Conservation (phyloP, 768 basidiomycete genomes). For the Panus rudis region DNA sequence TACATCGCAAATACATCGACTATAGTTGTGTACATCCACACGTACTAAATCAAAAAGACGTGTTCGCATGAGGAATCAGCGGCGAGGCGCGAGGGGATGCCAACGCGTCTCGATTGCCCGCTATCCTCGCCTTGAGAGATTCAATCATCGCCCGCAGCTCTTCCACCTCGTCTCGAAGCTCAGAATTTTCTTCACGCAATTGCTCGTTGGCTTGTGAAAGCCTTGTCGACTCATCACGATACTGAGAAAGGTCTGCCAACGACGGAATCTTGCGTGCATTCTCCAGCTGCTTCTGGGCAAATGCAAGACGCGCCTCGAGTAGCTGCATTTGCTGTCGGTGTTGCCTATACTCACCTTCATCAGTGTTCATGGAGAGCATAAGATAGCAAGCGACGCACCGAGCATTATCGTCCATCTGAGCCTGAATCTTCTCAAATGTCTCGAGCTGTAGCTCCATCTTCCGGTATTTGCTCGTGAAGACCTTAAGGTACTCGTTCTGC, state of each 20-base stretch:
- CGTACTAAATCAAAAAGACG: not conserved
- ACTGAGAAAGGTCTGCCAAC: conserved; percentile 4
- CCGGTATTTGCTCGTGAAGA: conserved; percentile 49
- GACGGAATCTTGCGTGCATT: conserved; percentile 19
- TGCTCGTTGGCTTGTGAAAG: conserved; percentile 44
- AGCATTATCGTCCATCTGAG: conserved; percentile 48
- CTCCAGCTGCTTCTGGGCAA: conserved; percentile 37
- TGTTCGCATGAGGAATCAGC: conserved; percentile 6
- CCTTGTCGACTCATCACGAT: conserved; percentile 32
- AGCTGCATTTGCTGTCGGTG: conserved; percentile 56
- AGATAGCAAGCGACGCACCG: conserved; percentile 37
- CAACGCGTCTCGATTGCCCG: conserved; percentile 32
- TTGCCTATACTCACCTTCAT: conserved; percentile 29
- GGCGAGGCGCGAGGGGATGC: conserved; percentile 34
- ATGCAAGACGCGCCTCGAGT: conserved; percentile 48
- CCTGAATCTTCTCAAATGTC: conserved; percentile 47
- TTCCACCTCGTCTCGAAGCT: conserved; percentile 48
- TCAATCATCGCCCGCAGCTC: conserved; percentile 71
- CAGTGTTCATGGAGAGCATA: conserved; percentile 3
- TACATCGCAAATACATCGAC: too few relatives aligned
- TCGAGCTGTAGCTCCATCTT: conserved; percentile 63
- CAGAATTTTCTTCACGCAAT: conserved; percentile 52
- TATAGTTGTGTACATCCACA: not conserved
- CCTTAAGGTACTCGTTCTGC: conserved; percentile 49
- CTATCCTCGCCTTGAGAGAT: conserved; percentile 48